Evolutionary conservation across 2,329 filamentous ascomycete species (phyloP), one percentile per base, ranked within the genome.

Genomic region (Fusarium dlaminii): DNA sequence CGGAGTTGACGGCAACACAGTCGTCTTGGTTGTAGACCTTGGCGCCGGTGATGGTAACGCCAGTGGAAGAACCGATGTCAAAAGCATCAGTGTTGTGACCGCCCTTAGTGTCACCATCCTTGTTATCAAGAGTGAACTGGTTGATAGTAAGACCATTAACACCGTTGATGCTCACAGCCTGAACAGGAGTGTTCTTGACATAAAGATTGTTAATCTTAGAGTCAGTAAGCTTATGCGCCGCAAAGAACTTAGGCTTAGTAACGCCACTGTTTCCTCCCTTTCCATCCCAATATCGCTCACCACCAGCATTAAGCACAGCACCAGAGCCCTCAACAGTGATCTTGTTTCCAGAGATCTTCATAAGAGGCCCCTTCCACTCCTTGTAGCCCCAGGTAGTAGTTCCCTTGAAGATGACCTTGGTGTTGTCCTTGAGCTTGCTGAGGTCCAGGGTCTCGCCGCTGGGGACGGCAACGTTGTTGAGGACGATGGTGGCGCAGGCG

Each of bases 11-110:
- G 8, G 89, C 88, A 40, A 90, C 83, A 74, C 89, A 91, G 74
- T 90, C 89, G 63, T 91, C 89, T 79, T 91, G 89, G 82, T 90
- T 90, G 75, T 87, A 85, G 42, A 91, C 84, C 64, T 83, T 86
- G 55, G 87, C 87, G 27, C 84, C 85, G 20, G 81, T 83, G 54
- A 91, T 90, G 42, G 82, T 85, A 27, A 90, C 83, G 57, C 83
- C 83, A 32, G 80, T 82, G 22, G 85, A 88, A 40, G 79, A 82
- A 65, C 87, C 86, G 63, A 91, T 85, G 64, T 91, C 88, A 73
- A 90, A 91, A 7, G 84, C 89, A 77, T 91, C 89, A 3, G 88
- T 91, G 82, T 91, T 91, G 75, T 87, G 80, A 10, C 80, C 82
- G 17, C 78, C 78, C 36, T 74, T 75, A 6, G 77, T 56, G 65